These are phyloP conservation scores for Melampsora americana DNA, from an alignment of 1,284 basidiomycete genomes.

Conservation along the genomic window DNA sequence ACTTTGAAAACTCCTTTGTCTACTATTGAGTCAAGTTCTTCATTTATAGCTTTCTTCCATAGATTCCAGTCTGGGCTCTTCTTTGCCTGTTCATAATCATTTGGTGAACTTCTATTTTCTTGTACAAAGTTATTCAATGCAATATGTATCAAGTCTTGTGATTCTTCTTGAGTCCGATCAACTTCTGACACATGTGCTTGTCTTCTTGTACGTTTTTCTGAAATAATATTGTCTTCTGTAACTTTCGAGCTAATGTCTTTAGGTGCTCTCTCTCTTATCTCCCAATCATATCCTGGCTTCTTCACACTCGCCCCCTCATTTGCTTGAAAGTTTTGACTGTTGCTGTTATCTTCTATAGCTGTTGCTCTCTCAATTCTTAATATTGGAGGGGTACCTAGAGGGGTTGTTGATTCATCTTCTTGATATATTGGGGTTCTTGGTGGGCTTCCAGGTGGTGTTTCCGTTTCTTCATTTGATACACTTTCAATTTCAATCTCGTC, in stretches of 20 bases:
- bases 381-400: too few species aligned
- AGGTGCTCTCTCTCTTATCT: too few species aligned
- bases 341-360: too few species aligned
- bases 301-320: too few species aligned
- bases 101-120: slow-evolving; percentile 25
- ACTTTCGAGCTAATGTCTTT: too few species aligned
- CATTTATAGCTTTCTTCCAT: slow-evolving; percentile 19
- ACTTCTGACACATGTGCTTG: too few species aligned
- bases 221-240: too few species aligned
- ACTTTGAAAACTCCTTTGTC: slow-evolving; percentile 4
- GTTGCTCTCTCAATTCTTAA: too few species aligned
- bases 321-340: too few species aligned
- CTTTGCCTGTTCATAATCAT: slow-evolving; percentile 28
- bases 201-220: too few species aligned
- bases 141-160: background rate
- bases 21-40: slow-evolving; percentile 20
- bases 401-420: background rate
- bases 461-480: background rate
- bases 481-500: slow-evolving; percentile 4
- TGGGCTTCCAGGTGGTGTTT: background rate
- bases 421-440: background rate
- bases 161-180: background rate
- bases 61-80: slow-evolving; percentile 8
- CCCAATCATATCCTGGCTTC: too few species aligned
- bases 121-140: slow-evolving; percentile 6